Evolutionary conservation across 306 rosid species (phyloP).

Genomic region (Neltuma alba): DNA sequence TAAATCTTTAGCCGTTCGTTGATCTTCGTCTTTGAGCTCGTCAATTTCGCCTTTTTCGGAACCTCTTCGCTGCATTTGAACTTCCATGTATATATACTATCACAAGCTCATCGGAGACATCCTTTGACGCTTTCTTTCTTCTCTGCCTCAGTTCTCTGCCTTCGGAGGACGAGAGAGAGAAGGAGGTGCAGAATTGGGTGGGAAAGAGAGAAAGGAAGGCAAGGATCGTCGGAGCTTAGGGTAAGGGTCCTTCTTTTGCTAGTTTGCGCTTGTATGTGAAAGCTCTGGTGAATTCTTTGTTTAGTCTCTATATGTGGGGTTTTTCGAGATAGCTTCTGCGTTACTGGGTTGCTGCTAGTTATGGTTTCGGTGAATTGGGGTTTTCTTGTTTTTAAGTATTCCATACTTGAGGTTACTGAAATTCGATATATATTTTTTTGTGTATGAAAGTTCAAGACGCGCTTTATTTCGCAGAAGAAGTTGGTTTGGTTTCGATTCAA

Average conservation of each 20-base stretch:
- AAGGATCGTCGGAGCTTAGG: neutral
- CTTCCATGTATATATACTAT: neutral
- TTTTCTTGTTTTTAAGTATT: neutral
- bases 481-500: neutral
- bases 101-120: neutral
- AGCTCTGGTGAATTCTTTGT: neutral
- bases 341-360: neutral
- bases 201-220: neutral
- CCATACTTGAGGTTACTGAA: neutral
- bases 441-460: neutral
- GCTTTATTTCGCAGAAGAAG: neutral
- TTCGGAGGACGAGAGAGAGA: neutral
- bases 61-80: neutral
- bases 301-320: neutral
- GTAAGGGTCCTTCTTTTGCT: neutral
- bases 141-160: constrained; percentile 1
- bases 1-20: neutral
- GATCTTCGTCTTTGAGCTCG: neutral
- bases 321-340: neutral
- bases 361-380: neutral
- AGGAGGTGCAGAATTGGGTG: neutral
- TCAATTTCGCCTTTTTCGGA: neutral
- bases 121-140: neutral
- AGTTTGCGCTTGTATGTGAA: neutral
- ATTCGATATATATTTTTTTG: neutral